A percentile compares a stretch with the other conserved stretches of the same genome.
Evolutionary conservation across 2,329 filamentous ascomycete genomes (phyloP).

Genomic region (Cryphonectria radicalis): DNA sequence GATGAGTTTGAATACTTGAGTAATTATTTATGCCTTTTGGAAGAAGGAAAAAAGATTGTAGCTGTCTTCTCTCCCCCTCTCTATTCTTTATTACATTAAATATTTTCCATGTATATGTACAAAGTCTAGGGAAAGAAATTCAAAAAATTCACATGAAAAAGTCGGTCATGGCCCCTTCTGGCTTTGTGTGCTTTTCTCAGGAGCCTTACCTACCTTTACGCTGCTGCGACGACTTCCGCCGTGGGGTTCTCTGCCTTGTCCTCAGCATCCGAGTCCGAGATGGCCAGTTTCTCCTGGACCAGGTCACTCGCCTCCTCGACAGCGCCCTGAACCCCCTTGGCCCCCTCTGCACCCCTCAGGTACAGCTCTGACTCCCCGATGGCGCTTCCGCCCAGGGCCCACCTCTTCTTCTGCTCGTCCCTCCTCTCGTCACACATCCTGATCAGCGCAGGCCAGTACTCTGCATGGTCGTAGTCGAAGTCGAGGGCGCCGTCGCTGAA

Average conservation of each 20-base stretch:
- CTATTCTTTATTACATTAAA: background rate
- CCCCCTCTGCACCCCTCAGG: slow-evolving; percentile 62
- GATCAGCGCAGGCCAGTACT: slow-evolving; percentile 88
- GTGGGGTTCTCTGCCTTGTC: background rate
- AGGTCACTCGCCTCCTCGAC: slow-evolving; percentile 22
- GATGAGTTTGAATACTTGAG: background rate
- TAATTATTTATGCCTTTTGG: background rate
- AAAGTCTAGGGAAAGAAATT: background rate
- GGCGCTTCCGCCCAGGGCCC: slow-evolving; percentile 77
- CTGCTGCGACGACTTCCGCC: background rate
- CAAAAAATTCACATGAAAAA: background rate
- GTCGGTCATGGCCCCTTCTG: background rate
- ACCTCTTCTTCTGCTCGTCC: slow-evolving; percentile 67
- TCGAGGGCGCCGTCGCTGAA: slow-evolving; percentile 73
- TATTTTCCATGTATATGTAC: background rate
- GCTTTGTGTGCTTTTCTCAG: background rate
- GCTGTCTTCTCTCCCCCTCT: too few species aligned
- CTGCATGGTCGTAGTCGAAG: slow-evolving; percentile 87
- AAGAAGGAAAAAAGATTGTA: background rate
- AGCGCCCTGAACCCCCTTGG: slow-evolving; percentile 15
- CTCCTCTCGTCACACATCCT: slow-evolving; percentile 70
- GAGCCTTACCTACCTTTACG: background rate
- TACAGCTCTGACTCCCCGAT: slow-evolving; percentile 89
- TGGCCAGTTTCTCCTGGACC: slow-evolving; percentile 24
- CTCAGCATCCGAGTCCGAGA: slow-evolving; percentile 16